phyloP scores from a whole-genome alignment of 2,329 filamentous ascomycete genomes.

The Bertia moriformis region DNA sequence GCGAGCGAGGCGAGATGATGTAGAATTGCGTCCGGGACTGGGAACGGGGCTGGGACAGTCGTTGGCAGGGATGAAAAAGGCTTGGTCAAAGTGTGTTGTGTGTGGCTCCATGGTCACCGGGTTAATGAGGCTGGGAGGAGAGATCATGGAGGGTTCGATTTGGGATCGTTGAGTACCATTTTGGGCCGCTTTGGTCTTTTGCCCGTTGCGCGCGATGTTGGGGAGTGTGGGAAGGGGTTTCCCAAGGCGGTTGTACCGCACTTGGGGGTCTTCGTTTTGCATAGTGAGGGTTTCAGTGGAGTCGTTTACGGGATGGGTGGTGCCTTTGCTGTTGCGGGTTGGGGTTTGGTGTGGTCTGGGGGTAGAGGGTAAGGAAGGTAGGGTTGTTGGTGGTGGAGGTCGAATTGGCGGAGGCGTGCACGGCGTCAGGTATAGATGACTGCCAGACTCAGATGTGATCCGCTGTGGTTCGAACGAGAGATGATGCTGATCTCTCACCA shows the following conservation, averaged over 20 bases:
- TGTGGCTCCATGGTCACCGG: constrained; percentile 21
- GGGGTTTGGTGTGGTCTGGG: too few relatives aligned
- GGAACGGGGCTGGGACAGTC: constrained; percentile 18
- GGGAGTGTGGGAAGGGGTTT: not conserved
- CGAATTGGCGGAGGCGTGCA: too few relatives aligned
- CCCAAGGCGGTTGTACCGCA: not conserved
- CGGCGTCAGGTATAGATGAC: too few relatives aligned
- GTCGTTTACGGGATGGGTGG: too few relatives aligned
- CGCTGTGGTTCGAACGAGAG: too few relatives aligned
- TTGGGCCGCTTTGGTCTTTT: constrained; percentile 11
- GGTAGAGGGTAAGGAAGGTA: too few relatives aligned
- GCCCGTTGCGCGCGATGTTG: not conserved
- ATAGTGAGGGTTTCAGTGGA: not conserved
- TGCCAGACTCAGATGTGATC: too few relatives aligned
- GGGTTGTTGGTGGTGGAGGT: too few relatives aligned
- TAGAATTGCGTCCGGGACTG: constrained; percentile 13
- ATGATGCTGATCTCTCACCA: too few relatives aligned
- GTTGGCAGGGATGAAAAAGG: constrained; percentile 21
- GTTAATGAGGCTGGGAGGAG: constrained; percentile 18
- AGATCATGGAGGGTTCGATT: constrained; percentile 20
- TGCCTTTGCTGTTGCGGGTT: too few relatives aligned
- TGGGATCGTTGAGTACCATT: constrained; percentile 11
- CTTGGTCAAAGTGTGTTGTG: constrained; percentile 19
- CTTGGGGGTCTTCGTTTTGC: not conserved
- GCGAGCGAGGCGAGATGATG: not conserved